Conservation (phyloP, 305 asterid genomes). For the Plantago coronopus region DNA sequence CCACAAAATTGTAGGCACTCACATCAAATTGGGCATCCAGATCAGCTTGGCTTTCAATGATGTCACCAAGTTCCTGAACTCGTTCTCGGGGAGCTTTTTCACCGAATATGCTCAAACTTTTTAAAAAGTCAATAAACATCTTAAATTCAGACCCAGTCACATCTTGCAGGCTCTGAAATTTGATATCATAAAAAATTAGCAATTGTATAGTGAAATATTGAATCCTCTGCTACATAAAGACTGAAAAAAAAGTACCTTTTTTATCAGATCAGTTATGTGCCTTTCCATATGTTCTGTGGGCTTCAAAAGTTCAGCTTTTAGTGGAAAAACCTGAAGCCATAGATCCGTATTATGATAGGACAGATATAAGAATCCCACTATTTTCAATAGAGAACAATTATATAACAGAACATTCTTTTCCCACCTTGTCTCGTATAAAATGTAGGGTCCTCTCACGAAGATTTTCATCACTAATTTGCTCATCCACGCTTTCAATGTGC, state of each 20-base stretch:
- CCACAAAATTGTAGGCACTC: slow-evolving; percentile 30
- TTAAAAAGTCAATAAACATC: slow-evolving; percentile 87
- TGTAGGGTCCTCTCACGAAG: slow-evolving; percentile 83
- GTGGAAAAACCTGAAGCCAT: slow-evolving; percentile 74
- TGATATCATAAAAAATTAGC: slow-evolving; percentile 4
- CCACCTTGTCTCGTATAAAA: slow-evolving; percentile 85
- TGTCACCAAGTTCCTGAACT: slow-evolving; percentile 78
- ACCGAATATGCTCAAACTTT: slow-evolving; percentile 77
- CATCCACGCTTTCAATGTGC: slow-evolving; percentile 88
- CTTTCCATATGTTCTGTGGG: slow-evolving; percentile 90
- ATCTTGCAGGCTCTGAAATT: slow-evolving; percentile 87
- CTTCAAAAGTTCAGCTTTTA: slow-evolving; percentile 81
- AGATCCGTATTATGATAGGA: slow-evolving; percentile 16
- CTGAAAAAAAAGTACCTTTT: slow-evolving; percentile 46
- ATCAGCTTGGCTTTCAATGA: slow-evolving; percentile 95
- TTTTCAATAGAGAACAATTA: slow-evolving; percentile 4
- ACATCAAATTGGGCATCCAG: slow-evolving; percentile 83
- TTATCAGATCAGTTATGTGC: slow-evolving; percentile 83
- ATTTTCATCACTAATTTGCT: slow-evolving; percentile 85
- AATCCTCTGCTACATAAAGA: slow-evolving; percentile 12
- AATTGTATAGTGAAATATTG: slow-evolving; percentile 1
- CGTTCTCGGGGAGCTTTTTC: slow-evolving; percentile 74
- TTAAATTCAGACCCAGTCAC: slow-evolving; percentile 96
- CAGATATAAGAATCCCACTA: background rate
- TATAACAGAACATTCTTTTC: slow-evolving; percentile 22